A percentile compares a stretch with the other conserved stretches of the same genome.
Evolutionary conservation across 345 rosid species (phyloP).

Genomic region (Viola odorata): DNA sequence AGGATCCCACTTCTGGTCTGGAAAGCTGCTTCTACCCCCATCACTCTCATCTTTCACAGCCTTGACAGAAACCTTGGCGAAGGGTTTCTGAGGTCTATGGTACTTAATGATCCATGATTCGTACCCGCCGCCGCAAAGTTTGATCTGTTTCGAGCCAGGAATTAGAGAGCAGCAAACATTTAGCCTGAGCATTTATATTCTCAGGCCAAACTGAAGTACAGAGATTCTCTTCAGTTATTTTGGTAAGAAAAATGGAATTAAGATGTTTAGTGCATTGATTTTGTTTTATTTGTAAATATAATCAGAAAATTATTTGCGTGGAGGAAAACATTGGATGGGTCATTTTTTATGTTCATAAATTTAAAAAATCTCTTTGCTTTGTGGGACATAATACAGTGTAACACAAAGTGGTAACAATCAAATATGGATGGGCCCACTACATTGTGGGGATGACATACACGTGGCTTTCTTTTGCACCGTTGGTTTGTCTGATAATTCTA

Average conservation of each 20-base stretch:
- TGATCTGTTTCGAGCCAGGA: slow-evolving; percentile 38
- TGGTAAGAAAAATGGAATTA: no score
- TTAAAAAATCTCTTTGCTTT: neutral
- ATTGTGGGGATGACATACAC: no score
- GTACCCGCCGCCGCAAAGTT: slow-evolving; percentile 42
- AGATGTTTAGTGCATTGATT: neutral
- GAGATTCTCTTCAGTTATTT: no score
- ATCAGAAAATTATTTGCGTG: neutral
- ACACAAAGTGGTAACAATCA: neutral
- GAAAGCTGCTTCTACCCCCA: slow-evolving; percentile 48
- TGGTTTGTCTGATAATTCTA: no score
- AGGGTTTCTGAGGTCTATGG: slow-evolving; percentile 25
- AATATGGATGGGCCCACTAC: no score
- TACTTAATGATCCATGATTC: slow-evolving; percentile 33
- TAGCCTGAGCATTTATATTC: slow-evolving; percentile 54
- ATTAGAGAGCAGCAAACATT: slow-evolving; percentile 45
- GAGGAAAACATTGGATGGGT: slow-evolving; percentile 10
- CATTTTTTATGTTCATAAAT: neutral
- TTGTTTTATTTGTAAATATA: neutral
- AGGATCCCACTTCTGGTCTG: slow-evolving; percentile 80
- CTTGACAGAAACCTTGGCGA: slow-evolving; percentile 32
- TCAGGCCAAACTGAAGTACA: neutral
- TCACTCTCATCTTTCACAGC: slow-evolving; percentile 59
- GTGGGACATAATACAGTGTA: neutral
- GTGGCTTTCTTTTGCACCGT: no score